Conservation (phyloP, 805 yeast species). For the Saturnispora diversa region DNA sequence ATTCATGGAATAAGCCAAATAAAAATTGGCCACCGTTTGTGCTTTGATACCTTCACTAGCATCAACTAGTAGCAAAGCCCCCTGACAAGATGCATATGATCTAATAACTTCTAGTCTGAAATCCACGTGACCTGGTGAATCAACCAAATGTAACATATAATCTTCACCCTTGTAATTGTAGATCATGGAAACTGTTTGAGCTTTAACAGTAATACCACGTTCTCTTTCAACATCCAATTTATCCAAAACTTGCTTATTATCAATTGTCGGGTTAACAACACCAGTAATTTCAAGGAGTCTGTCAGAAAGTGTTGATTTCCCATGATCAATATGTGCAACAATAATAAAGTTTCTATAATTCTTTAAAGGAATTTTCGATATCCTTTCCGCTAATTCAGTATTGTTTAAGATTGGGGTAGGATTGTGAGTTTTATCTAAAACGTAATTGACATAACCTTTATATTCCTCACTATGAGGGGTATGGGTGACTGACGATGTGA, state of each 20-base stretch:
- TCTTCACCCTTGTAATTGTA: constrained; percentile 62
- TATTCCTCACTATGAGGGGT: constrained; percentile 17
- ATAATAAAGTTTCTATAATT: constrained; percentile 86
- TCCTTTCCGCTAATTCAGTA: constrained; percentile 35
- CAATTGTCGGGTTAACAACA: constrained; percentile 64
- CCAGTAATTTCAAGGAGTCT: constrained; percentile 81
- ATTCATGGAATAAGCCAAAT: constrained; percentile 79
- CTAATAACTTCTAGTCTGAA: constrained; percentile 89
- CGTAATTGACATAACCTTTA: constrained; percentile 24
- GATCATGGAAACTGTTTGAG: constrained; percentile 94
- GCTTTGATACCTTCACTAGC: constrained; percentile 97
- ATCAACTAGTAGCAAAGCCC: constrained; percentile 83
- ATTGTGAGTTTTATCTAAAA: constrained; percentile 23
- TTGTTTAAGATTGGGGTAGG: constrained; percentile 21
- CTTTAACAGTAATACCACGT: constrained; percentile 93
- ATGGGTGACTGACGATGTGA: not conserved
- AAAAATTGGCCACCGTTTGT: constrained; percentile 96
- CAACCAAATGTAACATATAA: constrained; percentile 82
- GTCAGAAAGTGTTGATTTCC: constrained; percentile 84
- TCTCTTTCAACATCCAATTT: constrained; percentile 91
- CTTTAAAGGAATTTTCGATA: constrained; percentile 71
- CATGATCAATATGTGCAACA: constrained; percentile 89
- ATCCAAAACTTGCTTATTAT: constrained; percentile 79
- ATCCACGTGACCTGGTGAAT: constrained; percentile 98
- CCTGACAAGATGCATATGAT: constrained; percentile 94